These are phyloP conservation scores for Hypoxylon fragiforme DNA, from an alignment of 495 filamentous ascomycete species.

Conservation along the genomic window DNA sequence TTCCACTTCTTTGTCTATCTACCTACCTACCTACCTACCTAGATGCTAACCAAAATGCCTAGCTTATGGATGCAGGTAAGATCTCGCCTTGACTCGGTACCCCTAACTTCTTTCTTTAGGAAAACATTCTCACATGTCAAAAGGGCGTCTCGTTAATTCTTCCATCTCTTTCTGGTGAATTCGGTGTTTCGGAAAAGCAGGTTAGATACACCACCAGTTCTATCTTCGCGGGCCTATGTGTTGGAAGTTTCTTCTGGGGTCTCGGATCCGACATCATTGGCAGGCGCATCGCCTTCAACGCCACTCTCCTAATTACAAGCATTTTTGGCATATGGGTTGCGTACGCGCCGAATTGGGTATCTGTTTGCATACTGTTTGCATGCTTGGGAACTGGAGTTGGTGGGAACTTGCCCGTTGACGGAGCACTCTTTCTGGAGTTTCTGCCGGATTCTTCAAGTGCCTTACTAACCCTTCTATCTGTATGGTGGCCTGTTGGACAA, in stretches of 20 bases:
- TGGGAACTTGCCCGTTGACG: conserved; percentile 81
- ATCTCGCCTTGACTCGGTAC: background rate
- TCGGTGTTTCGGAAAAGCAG: conserved; percentile 56
- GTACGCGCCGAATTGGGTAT: conserved; percentile 67
- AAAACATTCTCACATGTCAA: conserved; percentile 40
- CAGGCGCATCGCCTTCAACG: conserved; percentile 75
- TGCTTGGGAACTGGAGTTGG: conserved; percentile 58
- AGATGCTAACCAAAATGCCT: conserved; percentile 13
- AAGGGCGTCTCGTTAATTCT: conserved; percentile 77
- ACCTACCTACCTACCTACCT: too few species aligned
- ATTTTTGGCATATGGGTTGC: conserved; percentile 74
- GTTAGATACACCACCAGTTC: conserved; percentile 58
- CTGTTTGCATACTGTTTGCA: conserved; percentile 59
- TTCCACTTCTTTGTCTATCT: too few species aligned
- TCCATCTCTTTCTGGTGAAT: conserved; percentile 69
- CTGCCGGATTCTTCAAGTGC: conserved; percentile 76
- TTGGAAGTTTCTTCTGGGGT: conserved; percentile 81
- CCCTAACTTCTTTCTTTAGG: background rate
- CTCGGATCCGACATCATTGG: conserved; percentile 74
- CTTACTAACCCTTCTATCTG: conserved; percentile 72
- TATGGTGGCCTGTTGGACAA: conserved; percentile 81
- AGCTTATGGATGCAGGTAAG: conserved; percentile 59
- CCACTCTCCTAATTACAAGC: conserved; percentile 69
- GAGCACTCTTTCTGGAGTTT: conserved; percentile 79
- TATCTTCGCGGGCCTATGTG: conserved; percentile 62